Conservation (phyloP, 2,329 filamentous ascomycete genomes). For the Exophiala sp. region DNA sequence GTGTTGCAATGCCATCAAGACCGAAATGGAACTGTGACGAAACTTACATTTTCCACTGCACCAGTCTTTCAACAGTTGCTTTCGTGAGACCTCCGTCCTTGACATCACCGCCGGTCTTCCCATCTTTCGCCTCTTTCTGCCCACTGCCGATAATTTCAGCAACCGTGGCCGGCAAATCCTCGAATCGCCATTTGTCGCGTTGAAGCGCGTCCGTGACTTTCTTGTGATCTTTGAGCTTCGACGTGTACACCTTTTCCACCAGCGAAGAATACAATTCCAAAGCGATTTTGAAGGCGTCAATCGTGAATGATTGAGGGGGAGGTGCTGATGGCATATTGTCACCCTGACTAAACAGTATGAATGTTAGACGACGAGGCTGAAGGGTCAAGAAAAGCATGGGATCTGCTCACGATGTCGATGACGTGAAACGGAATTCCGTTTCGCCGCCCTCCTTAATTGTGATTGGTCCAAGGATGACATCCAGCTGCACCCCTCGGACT, state of each 20-base stretch:
- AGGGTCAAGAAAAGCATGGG: too few relatives aligned
- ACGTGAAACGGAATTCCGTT: neutral
- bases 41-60: constrained; percentile 46
- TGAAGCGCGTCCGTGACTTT: constrained; percentile 31
- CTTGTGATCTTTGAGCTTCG: constrained; percentile 25
- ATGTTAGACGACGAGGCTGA: too few relatives aligned
- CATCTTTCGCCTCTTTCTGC: constrained; percentile 10
- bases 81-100: constrained; percentile 21
- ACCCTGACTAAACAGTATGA: too few relatives aligned
- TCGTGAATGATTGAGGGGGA: neutral
- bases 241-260: constrained; percentile 24
- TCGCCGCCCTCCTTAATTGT: neutral
- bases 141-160: constrained; percentile 10
- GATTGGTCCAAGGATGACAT: neutral
- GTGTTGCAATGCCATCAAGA: too few relatives aligned
- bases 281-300: constrained; percentile 1
- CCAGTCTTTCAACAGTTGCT: constrained; percentile 33
- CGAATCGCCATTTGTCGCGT: constrained; percentile 40
- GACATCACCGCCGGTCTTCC: neutral
- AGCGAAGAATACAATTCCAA: constrained; percentile 25
- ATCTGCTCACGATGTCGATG: too few relatives aligned
- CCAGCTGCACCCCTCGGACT: too few relatives aligned
- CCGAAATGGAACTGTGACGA: neutral
- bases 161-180: constrained; percentile 31
- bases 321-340: neutral